phyloP scores from a whole-genome alignment of 148 eudicot species.

The Camellia japonica region DNA sequence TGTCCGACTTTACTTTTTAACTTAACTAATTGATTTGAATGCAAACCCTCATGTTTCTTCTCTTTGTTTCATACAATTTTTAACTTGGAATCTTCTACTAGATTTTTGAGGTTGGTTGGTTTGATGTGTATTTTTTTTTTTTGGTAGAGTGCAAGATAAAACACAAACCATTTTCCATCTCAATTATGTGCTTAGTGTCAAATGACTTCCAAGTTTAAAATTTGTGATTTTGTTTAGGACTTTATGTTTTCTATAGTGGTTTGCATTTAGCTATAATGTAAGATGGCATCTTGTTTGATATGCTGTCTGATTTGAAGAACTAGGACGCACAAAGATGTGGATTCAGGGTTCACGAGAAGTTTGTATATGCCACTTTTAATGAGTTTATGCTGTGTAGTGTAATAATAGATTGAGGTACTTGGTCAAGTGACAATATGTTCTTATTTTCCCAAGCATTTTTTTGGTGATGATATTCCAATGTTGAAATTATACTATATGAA shows the following conservation, averaged over 20 bases:
- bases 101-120: not conserved
- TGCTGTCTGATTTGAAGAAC: constrained; percentile 1
- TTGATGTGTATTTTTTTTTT: not conserved
- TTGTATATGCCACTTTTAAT: not conserved
- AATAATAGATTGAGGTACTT: too few relatives aligned
- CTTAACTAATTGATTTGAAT: not conserved
- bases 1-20: not conserved
- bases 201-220: not conserved
- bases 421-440: too few relatives aligned
- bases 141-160: not conserved
- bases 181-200: not conserved
- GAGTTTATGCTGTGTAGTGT: too few relatives aligned
- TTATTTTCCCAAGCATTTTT: too few relatives aligned
- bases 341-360: not conserved
- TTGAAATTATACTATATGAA: too few relatives aligned
- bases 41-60: not conserved
- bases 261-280: not conserved
- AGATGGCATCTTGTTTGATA: not conserved
- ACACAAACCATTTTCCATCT: not conserved
- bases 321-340: not conserved
- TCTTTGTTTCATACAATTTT: not conserved
- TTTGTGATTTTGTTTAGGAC: not conserved
- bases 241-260: not conserved
- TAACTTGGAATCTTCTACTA: not conserved
- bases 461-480: too few relatives aligned